These are phyloP conservation scores for Populus trichocarpa DNA, from an alignment of 441 rosid genomes.

Conservation along the genomic window DNA sequence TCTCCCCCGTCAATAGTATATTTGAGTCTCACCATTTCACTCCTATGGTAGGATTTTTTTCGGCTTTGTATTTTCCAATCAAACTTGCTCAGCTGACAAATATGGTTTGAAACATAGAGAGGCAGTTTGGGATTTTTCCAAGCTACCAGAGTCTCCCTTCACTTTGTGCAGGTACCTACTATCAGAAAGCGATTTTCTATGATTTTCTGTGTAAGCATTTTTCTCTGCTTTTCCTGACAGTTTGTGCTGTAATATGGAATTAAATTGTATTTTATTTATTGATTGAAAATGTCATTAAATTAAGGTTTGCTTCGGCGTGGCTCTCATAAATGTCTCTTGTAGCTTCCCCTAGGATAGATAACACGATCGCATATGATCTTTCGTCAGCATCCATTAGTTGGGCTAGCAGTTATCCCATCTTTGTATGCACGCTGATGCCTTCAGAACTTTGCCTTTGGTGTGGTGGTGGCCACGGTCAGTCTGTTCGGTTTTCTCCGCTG, in stretches of 20 bases:
- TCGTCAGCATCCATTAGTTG: neutral
- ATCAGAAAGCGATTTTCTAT: neutral
- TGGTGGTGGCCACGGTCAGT: neutral
- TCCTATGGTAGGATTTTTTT: neutral
- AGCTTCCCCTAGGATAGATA: neutral
- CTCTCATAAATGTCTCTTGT: neutral
- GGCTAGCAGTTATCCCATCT: neutral
- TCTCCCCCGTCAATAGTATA: too few species aligned
- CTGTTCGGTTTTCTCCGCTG: neutral
- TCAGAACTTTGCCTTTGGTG: neutral
- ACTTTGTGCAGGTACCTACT: neutral
- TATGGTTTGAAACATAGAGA: neutral
- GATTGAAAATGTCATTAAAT: neutral
- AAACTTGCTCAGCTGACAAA: neutral
- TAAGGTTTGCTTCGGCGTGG: neutral
- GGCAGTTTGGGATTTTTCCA: neutral
- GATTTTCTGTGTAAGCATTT: neutral
- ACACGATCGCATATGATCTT: neutral
- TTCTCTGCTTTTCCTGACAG: neutral
- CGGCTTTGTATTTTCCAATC: neutral
- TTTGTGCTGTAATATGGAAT: neutral
- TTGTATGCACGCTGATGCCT: neutral
- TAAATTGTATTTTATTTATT: neutral
- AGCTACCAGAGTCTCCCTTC: neutral
- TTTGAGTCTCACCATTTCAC: neutral